phyloP scores from a whole-genome alignment of 139 green algal species.

The Picochlorum sp. region DNA sequence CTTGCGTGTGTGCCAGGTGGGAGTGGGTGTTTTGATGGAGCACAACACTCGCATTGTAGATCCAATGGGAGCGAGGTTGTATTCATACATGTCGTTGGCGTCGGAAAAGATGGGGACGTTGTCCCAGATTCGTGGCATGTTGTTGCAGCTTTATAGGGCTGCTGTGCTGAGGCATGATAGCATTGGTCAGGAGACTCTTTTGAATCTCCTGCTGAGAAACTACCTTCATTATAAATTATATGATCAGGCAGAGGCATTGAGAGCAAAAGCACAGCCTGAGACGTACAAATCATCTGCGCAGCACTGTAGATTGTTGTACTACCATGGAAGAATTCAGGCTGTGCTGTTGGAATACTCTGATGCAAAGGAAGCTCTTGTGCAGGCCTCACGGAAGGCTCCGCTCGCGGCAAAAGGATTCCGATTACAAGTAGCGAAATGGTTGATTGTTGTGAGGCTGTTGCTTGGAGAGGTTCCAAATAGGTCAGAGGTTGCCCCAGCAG shows the following conservation, averaged over 20 bases:
- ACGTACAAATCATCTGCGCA: constrained; percentile 67
- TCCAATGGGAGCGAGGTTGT: constrained; percentile 74
- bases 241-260: constrained; percentile 95
- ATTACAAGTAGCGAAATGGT: constrained; percentile 82
- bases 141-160: constrained; percentile 82
- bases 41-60: constrained; percentile 89
- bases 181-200: constrained; percentile 83
- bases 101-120: constrained; percentile 69
- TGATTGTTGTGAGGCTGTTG: constrained; percentile 83
- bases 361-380: constrained; percentile 85
- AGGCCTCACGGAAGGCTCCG: constrained; percentile 43
- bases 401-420: constrained; percentile 73
- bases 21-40: neutral
- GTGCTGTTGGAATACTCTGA: constrained; percentile 94
- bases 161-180: constrained; percentile 87
- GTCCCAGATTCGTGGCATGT: constrained; percentile 54
- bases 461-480: constrained; percentile 95
- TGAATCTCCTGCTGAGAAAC: constrained; percentile 96
- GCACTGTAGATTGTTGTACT: constrained; percentile 89
- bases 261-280: constrained; percentile 85
- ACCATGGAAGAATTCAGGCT: constrained; percentile 88
- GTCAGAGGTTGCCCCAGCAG: constrained; percentile 63
- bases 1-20: neutral
- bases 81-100: constrained; percentile 78
- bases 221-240: constrained; percentile 95